phyloP scores from a whole-genome alignment of 805 yeast genomes.

The Lachancea lanzarotensis region DNA sequence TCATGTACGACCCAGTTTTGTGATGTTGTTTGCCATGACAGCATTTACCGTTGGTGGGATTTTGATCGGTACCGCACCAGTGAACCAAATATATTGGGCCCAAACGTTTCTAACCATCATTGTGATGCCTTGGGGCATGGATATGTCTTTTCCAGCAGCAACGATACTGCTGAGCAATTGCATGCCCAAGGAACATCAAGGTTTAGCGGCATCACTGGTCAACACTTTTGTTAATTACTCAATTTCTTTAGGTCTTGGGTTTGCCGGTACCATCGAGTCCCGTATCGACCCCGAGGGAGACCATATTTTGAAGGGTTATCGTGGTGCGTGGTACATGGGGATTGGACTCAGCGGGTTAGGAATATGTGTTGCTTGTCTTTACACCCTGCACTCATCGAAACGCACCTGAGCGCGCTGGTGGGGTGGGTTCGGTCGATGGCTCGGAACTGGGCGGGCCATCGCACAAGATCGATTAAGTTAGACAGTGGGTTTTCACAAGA shows the following conservation, averaged over 20 bases:
- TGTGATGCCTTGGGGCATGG: constrained; percentile 59
- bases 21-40: constrained; percentile 41
- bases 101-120: constrained; percentile 46
- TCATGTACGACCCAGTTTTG: constrained; percentile 37
- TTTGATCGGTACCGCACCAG: constrained; percentile 46
- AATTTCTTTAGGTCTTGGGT: constrained; percentile 53
- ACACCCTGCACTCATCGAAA: constrained; percentile 6
- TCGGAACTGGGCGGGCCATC: no score
- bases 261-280: constrained; percentile 52
- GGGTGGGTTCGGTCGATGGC: no score
- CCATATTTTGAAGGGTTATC: constrained; percentile 37
- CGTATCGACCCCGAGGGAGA: constrained; percentile 21
- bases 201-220: constrained; percentile 60
- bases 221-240: constrained; percentile 60
- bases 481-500: no score
- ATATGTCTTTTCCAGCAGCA: constrained; percentile 62
- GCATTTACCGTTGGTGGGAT: constrained; percentile 44
- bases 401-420: no score
- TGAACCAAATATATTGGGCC: constrained; percentile 49
- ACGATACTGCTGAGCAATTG: constrained; percentile 48
- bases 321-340: constrained; percentile 54
- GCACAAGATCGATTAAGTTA: no score
- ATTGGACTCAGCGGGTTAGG: constrained; percentile 54
- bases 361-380: constrained; percentile 13
- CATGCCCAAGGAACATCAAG: constrained; percentile 54